Percentiles rank a stretch among this genome's conserved stretches.
These are phyloP conservation scores for Blastosporella zonata DNA, from an alignment of 1,284 basidiomycete genomes.

Conservation along the genomic window DNA sequence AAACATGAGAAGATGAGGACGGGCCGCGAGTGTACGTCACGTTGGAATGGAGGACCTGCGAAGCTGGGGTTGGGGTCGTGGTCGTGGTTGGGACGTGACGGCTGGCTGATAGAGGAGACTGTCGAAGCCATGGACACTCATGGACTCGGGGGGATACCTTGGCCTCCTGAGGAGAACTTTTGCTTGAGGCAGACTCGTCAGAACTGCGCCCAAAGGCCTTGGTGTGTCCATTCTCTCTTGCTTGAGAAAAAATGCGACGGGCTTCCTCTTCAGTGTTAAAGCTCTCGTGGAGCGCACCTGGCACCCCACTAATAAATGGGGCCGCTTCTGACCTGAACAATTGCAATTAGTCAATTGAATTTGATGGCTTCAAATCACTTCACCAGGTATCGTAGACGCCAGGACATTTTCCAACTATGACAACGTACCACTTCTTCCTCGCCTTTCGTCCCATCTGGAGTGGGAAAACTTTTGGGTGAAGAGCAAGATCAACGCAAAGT, in stretches of 20 bases:
- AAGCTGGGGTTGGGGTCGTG: not conserved
- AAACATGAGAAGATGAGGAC: conserved; percentile 16
- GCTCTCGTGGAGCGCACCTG: conserved; percentile 40
- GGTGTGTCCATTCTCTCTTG: conserved; percentile 25
- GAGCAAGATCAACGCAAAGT: not conserved
- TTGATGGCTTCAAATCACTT: conserved; percentile 20
- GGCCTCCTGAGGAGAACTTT: not conserved
- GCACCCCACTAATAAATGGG: conserved; percentile 37
- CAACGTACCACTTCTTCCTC: conserved; percentile 42
- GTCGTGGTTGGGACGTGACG: not conserved
- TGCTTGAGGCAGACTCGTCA: conserved; percentile 1
- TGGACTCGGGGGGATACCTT: conserved; percentile 4
- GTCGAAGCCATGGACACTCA: conserved; percentile 4
- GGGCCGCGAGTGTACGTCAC: conserved; percentile 17
- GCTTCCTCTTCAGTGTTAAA: conserved; percentile 45
- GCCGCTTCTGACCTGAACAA: conserved; percentile 42
- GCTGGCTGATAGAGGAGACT: conserved; percentile 9
- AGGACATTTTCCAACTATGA: conserved; percentile 40
- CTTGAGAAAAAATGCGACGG: conserved; percentile 34
- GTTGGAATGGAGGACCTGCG: conserved; percentile 11
- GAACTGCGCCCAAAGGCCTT: conserved; percentile 22
- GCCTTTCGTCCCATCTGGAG: conserved; percentile 32
- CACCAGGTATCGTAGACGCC: conserved; percentile 49
- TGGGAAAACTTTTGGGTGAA: not conserved
- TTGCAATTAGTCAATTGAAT: conserved; percentile 12